Base-by-base conservation (phyloP, 768 basidiomycete species). In the Suillus ampliporus region DNA sequence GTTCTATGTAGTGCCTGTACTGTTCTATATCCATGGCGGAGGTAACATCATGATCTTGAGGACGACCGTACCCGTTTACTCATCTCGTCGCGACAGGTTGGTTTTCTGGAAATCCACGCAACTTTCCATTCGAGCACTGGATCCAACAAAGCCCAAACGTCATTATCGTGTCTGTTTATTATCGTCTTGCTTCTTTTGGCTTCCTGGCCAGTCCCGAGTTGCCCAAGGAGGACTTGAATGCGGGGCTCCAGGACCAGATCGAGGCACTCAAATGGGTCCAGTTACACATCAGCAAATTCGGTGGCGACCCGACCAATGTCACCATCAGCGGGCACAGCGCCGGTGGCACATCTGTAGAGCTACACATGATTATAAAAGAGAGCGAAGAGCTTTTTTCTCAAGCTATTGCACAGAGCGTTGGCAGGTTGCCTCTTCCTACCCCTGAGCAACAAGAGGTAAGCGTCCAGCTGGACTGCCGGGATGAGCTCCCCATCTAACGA, bases 61-160 rank as follows among this genome's bases (percentile, higher is more conserved):
- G 53, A 40, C 17, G 34, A 11, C 51, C 34, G 23, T 35, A 34
- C 26, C 31, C 15, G 17, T 26, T 54, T 38, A 11, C 23, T 48
- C 17, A 11, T 48, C 10, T 34, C 23, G 9, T 17, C 19, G 23
- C 3, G 5, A 14, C 31, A 86, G 85, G 83, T 26, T 89, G 86
- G 62, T 70, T 83, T 23, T 86, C 70, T 65, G 86, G 88, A 5
- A 89, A 89, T 69, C 87, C 87, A 1, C 78, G 76, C 1, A 86
- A 84, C 70, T 90, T 84, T 85, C 86, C 88, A 2, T 89, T 88
- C 68, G 83, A 89, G 66, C 76, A 80, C 66, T 89, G 87, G 87
- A 74, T 90, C 58, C 75, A 88, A 48, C 87, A 89, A 67, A 83
- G 79, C 31, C 86, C 87, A 3, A 83, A 86, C 60, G 83, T 89